phyloP scores from a whole-genome alignment of 768 basidiomycete species.

The Polyporus arcularius region DNA sequence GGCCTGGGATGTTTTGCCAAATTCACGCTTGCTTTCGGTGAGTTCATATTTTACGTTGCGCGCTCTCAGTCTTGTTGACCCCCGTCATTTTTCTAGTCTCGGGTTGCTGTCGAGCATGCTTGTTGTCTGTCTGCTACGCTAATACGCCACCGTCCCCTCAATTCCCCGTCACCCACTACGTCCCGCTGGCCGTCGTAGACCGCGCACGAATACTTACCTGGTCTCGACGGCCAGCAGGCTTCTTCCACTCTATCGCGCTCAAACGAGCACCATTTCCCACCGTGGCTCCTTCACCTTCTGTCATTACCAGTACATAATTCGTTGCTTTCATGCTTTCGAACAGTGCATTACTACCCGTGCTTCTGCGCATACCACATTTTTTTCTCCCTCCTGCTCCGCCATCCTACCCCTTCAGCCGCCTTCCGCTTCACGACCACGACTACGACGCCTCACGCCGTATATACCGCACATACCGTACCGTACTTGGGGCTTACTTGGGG shows the following conservation, averaged over 20 bases:
- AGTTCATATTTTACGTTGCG: background rate
- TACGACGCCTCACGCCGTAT: no score
- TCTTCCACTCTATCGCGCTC: background rate
- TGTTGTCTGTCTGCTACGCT: background rate
- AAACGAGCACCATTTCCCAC: background rate
- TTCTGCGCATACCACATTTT: background rate
- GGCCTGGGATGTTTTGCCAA: background rate
- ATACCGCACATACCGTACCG: no score
- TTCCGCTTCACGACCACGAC: background rate
- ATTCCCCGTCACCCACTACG: background rate
- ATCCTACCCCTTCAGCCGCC: background rate
- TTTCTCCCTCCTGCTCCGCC: background rate
- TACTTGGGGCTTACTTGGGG: no score
- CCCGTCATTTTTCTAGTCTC: background rate
- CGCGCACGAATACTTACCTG: background rate
- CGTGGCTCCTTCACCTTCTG: background rate
- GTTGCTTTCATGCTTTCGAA: background rate
- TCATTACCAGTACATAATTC: background rate
- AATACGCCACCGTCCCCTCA: background rate
- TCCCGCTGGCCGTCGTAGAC: slow-evolving; percentile 12
- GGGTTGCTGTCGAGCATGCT: background rate
- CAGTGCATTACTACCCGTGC: background rate
- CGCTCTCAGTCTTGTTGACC: background rate
- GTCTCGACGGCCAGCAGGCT: slow-evolving; percentile 18
- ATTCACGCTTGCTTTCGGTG: background rate